Evolutionary conservation across 2,329 filamentous ascomycete genomes (phyloP), one percentile per base, ranked within the genome.

Genomic region (Ascochyta lentis): DNA sequence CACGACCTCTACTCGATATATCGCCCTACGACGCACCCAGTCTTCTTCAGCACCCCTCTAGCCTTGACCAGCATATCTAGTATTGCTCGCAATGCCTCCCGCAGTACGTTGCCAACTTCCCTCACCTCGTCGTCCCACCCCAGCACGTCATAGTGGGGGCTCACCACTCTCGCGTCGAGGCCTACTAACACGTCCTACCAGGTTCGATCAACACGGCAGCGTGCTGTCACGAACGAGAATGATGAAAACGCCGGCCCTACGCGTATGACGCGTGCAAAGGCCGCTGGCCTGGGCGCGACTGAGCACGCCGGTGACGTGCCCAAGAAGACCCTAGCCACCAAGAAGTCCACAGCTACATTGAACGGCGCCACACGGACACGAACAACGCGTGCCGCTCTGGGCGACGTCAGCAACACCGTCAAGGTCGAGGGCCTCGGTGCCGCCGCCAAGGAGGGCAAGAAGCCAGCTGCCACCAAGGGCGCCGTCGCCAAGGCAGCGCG

Each of bases 371-470:
- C 64, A 48, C 67, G 65, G 58, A 74, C 81, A 58, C 85, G 89
- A 72, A 57, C 54, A 37, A 95, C 90, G 80, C 91, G 95, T 72
- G 86, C 89, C 68, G 93, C 91, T 44, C 84, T 99, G 34, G 92
- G 91, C 55, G 95, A 99, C 80, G 90, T 97, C 67, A 98, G 92
- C 85, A 99, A 99, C 79, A 89, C 96, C 61, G 87, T 87, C 68
- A 98, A 97, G 77, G 84, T 84, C 43, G 90, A 91, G 19, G 58
- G 49, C 33, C 59, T 63, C 15, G 70, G 65, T 59, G 65, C 63
- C 43, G 68, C 52, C 49, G 82, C 78, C 6, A 80, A 77, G 54
- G 78, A 77, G 68, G 86, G 83, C 65, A 96, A 96, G 83, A 96
- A 96, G 83, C 79, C 81, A 41, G 75, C 81, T 34, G 78, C 78